Percentiles rank a stretch among this genome's conserved stretches.
Conservation (phyloP, 2,329 filamentous ascomycete genomes). For the Pezicula neosporulosa region DNA sequence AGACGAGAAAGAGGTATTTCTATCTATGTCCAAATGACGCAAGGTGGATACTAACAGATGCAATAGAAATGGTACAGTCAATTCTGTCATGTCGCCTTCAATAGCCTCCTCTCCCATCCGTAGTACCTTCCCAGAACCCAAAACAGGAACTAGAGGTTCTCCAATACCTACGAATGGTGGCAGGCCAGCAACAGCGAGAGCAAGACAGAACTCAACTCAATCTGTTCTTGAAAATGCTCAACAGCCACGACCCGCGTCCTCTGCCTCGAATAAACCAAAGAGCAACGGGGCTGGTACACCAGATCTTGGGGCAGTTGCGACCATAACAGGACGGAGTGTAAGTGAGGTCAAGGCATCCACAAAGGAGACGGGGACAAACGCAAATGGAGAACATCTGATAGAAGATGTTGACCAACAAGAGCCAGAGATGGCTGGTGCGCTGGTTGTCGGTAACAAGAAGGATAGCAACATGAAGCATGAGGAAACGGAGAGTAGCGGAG, state of each 20-base stretch:
- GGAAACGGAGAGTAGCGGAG: constrained; percentile 42
- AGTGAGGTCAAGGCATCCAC: constrained; percentile 49
- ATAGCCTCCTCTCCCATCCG: constrained; percentile 74
- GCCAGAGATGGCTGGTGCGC: constrained; percentile 21
- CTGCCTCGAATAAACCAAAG: constrained; percentile 59
- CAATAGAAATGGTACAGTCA: constrained; percentile 41
- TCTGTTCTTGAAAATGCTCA: constrained; percentile 52
- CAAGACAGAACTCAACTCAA: constrained; percentile 71
- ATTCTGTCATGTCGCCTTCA: constrained; percentile 60
- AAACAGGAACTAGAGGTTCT: constrained; percentile 48
- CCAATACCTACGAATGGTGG: constrained; percentile 54
- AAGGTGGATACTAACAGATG: constrained; percentile 11
- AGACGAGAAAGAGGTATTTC: constrained; percentile 73
- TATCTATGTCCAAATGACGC: background rate
- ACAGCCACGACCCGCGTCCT: constrained; percentile 50
- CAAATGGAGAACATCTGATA: constrained; percentile 27
- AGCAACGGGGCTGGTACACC: constrained; percentile 36
- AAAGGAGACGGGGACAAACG: constrained; percentile 41
- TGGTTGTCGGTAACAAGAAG: constrained; percentile 36
- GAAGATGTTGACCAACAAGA: constrained; percentile 31
- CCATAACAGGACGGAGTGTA: constrained; percentile 27
- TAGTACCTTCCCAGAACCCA: constrained; percentile 61
- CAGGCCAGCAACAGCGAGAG: constrained; percentile 66
- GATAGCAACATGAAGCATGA: constrained; percentile 45
- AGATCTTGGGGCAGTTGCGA: constrained; percentile 24